Evolutionary conservation across 257 asterid genomes (phyloP), one percentile per base, ranked within the genome.

Genomic region (Paulownia fortunei): DNA sequence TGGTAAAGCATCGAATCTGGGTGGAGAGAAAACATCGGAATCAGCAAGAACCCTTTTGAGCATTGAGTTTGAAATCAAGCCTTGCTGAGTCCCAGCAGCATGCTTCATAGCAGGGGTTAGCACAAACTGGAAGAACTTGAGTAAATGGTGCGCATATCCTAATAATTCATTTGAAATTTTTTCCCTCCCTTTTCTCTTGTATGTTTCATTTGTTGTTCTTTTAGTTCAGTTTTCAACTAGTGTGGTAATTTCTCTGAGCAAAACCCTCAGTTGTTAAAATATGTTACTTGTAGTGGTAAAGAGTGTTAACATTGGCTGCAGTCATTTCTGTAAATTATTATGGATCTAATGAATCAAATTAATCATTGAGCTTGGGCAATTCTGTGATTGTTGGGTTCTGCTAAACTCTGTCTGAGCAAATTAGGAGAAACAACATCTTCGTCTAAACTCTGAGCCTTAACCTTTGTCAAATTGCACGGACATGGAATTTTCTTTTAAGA

Each of bases 61-160:
- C 64, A 83, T 89, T 70, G 96, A 92, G 67, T 84, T 91, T 76
- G 96, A 89, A 80, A 85, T 85, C 58, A 91, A 91, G 74, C 88
- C 90, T 79, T 83, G 92, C 82, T 90, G 84, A 90, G 79, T 60
- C 18, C 58, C 64, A 4, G 11, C 21, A 27, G 15, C 10, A 26
- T 55, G 21, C 72, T 19, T 46, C 60, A 30, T 64, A 58, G 21
- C 8, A n/a, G 11, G 52, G 62, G 63, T 51, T 65, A 37, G 15
- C 34, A 4, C 70, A 6, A 67, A n/a, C 32, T 19, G 37, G 70
- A 59, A 78, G 62, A 79, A 64, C 73, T 47, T 61, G 39, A 41
- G 46, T 47, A 52, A 67, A 49, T 26, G 34, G 27, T 54, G 51
- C 24, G 41, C 67, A 11, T 77, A 18, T 75, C 51, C 65, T 65